Evolutionary conservation across 2,329 filamentous ascomycete genomes (phyloP).

Genomic region (Xylaria sp.): DNA sequence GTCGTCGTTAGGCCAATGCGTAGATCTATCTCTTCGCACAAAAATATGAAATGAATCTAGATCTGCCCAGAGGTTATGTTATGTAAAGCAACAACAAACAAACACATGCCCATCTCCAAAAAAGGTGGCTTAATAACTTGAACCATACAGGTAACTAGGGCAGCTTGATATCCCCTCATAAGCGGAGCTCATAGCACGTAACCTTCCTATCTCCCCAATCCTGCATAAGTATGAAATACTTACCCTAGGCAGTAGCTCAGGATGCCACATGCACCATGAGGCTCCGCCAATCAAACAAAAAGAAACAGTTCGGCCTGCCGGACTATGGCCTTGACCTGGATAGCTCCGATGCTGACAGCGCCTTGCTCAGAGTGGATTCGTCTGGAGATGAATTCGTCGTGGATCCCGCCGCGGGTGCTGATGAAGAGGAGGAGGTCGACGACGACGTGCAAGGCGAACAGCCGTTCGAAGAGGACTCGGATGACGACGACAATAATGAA

Average conservation of each 20-base stretch:
- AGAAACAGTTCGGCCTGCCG: slow-evolving; percentile 43
- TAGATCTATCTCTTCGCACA: not conserved
- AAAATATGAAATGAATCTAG: not conserved
- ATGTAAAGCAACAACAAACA: not conserved
- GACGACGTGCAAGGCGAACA: slow-evolving; percentile 24
- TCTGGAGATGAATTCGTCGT: slow-evolving; percentile 47
- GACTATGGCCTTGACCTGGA: slow-evolving; percentile 38
- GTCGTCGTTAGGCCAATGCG: not conserved
- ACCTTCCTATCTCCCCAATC: slow-evolving; percentile 28
- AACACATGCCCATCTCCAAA: slow-evolving; percentile 1
- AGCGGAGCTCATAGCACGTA: slow-evolving; percentile 31
- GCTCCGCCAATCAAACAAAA: slow-evolving; percentile 47
- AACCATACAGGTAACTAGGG: not conserved
- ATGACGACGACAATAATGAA: slow-evolving; percentile 13
- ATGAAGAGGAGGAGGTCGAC: slow-evolving; percentile 29
- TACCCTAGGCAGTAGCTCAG: slow-evolving; percentile 22
- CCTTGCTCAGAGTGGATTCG: slow-evolving; percentile 35
- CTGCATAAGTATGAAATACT: slow-evolving; percentile 8
- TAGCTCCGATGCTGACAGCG: slow-evolving; percentile 43
- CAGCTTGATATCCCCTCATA: slow-evolving; percentile 15
- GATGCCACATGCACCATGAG: slow-evolving; percentile 43
- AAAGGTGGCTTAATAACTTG: not conserved
- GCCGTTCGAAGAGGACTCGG: slow-evolving; percentile 6
- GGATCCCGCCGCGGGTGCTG: slow-evolving; percentile 29
- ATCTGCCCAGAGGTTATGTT: not conserved